Conservation (phyloP, 495 filamentous ascomycete species). For the Daldinia vernicosa region DNA sequence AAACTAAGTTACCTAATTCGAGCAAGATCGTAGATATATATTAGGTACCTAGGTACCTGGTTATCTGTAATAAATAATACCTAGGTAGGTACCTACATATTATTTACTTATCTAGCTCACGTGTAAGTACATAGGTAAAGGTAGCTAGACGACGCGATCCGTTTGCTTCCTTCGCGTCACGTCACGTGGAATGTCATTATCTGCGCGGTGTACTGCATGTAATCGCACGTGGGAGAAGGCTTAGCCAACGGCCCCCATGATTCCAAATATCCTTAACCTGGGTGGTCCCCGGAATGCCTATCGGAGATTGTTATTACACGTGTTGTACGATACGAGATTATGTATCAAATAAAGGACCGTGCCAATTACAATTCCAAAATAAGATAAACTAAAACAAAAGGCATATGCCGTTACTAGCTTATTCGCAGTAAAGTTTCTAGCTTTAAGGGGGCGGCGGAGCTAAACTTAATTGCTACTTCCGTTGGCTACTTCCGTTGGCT, state of each 20-base stretch:
- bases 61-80: not conserved
- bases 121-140: not conserved
- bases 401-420: slow-evolving; percentile 1
- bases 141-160: not conserved
- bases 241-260: not conserved
- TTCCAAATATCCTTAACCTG: not conserved
- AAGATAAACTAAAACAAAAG: not conserved
- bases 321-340: slow-evolving; percentile 4
- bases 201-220: slow-evolving; percentile 1
- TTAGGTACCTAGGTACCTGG: too few relatives aligned
- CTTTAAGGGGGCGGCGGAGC: not conserved
- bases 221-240: not conserved
- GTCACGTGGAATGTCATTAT: not conserved
- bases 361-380: not conserved
- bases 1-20: too few relatives aligned
- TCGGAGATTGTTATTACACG: slow-evolving; percentile 9
- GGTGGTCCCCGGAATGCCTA: not conserved
- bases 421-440: not conserved
- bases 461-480: slow-evolving; percentile 17
- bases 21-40: too few relatives aligned
- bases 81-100: too few relatives aligned
- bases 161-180: not conserved
- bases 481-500: too few relatives aligned
- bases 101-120: too few relatives aligned
- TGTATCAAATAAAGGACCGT: slow-evolving; percentile 2